A percentile compares a stretch with the other conserved stretches of the same genome.
phyloP scores from a whole-genome alignment of 768 basidiomycete species.

The Boletus rex-veris region DNA sequence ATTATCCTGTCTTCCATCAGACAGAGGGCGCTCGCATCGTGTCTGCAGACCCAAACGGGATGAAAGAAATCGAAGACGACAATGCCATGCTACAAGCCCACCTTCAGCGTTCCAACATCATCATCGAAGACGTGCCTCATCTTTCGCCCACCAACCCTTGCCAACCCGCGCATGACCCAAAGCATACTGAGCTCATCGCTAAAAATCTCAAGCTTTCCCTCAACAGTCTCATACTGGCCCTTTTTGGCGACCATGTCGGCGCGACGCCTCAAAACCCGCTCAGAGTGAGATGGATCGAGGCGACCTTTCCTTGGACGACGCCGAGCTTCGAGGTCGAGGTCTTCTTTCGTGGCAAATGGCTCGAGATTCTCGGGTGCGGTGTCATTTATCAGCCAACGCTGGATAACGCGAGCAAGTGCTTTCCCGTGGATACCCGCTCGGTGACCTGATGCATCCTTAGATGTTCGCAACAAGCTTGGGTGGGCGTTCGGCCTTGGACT shows the following conservation, averaged over 20 bases:
- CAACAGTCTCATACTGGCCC: conserved; percentile 75
- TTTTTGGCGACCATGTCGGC: conserved; percentile 67
- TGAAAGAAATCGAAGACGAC: conserved; percentile 66
- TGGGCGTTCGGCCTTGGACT: conserved; percentile 99
- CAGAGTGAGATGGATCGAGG: conserved; percentile 94
- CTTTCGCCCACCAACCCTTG: conserved; percentile 73
- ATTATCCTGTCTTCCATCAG: conserved; percentile 98
- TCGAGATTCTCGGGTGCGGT: conserved; percentile 93
- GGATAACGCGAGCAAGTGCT: conserved; percentile 72
- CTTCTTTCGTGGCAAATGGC: conserved; percentile 93
- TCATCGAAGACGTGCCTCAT: conserved; percentile 83
- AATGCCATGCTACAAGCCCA: conserved; percentile 59
- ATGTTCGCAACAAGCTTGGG: conserved; percentile 77
- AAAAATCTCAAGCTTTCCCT: conserved; percentile 85
- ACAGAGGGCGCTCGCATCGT: conserved; percentile 93
- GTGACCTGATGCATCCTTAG: conserved; percentile 37
- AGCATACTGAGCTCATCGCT: conserved; percentile 68
- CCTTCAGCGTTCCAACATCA: conserved; percentile 69
- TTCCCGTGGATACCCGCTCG: not conserved
- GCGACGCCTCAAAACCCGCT: conserved; percentile 64
- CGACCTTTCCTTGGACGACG: conserved; percentile 96
- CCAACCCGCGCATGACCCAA: conserved; percentile 74
- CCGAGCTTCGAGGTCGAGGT: conserved; percentile 99
- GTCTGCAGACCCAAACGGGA: conserved; percentile 49
- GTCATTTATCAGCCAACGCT: conserved; percentile 88